phyloP scores from a whole-genome alignment of 164 flowering plant genomes.

The Magnolia changhungtana region DNA sequence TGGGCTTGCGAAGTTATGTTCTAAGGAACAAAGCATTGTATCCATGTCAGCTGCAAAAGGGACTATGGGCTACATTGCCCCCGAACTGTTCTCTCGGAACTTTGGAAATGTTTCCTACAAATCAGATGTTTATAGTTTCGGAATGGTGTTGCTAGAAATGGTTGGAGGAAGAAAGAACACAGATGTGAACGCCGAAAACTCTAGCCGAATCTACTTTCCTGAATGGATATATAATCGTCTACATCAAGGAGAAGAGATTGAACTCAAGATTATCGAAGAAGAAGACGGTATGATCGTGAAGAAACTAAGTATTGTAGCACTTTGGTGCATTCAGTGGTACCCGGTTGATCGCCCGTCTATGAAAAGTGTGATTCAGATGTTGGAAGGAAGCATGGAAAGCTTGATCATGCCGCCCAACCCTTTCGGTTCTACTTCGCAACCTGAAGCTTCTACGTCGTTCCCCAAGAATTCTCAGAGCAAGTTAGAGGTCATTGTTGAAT shows the following conservation, averaged over 20 bases:
- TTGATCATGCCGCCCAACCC: conserved; percentile 5
- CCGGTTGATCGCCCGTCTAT: conserved; percentile 4
- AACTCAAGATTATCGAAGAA: background rate
- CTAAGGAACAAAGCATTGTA: conserved; percentile 6
- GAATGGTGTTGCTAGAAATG: conserved; percentile 3
- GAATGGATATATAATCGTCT: conserved; percentile 10
- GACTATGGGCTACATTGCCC: conserved; percentile 11
- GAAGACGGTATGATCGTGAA: background rate
- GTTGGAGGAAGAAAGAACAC: conserved; percentile 10
- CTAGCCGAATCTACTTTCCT: conserved; percentile 2
- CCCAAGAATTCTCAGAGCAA: background rate
- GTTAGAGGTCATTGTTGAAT: background rate
- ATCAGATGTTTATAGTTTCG: conserved; percentile 9
- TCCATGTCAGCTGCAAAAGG: conserved; percentile 5
- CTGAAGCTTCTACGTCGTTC: background rate
- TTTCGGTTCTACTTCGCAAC: background rate
- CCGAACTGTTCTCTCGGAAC: conserved; percentile 3
- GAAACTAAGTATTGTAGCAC: background rate
- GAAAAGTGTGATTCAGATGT: conserved; percentile 4
- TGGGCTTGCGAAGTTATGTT: conserved; percentile 9
- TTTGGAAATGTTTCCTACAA: conserved; percentile 8
- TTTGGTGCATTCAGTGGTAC: conserved; percentile 10
- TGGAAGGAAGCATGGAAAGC: conserved; percentile 1
- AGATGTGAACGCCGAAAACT: background rate
- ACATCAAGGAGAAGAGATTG: background rate